Conservation (phyloP, 1,284 basidiomycete species). For the Cutaneotrichosporon sp. region DNA sequence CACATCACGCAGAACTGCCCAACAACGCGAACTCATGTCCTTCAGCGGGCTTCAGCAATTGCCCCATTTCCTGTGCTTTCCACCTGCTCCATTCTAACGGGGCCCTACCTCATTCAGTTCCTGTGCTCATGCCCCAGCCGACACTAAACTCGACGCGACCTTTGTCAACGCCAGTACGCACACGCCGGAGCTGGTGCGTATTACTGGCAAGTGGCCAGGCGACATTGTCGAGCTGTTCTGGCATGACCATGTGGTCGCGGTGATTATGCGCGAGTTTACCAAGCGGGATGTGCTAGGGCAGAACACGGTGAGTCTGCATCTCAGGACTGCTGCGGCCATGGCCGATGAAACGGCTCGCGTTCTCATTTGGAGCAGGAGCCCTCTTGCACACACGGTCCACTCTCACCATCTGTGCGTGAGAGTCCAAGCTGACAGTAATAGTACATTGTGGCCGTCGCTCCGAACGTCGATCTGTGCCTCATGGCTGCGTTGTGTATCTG, state of each 20-base stretch:
- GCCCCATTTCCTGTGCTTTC: too few species aligned
- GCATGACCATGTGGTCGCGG: background rate
- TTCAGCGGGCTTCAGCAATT: too few species aligned
- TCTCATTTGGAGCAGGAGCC: too few species aligned
- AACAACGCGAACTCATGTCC: too few species aligned
- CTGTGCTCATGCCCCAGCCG: slow-evolving; percentile 23
- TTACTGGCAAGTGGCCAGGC: slow-evolving; percentile 28
- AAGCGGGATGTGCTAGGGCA: background rate
- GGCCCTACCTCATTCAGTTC: background rate
- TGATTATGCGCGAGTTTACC: background rate
- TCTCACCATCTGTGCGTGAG: too few species aligned
- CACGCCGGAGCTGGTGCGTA: slow-evolving; percentile 23
- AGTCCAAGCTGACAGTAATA: slow-evolving; percentile 9
- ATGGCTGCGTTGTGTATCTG: slow-evolving; percentile 50
- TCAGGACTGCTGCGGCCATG: too few species aligned
- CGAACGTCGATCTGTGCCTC: slow-evolving; percentile 49
- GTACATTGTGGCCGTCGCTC: slow-evolving; percentile 48
- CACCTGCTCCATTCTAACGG: too few species aligned
- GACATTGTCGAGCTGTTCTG: slow-evolving; percentile 2
- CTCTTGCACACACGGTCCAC: too few species aligned
- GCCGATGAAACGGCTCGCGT: too few species aligned
- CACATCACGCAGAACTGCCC: too few species aligned
- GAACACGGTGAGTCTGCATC: slow-evolving; percentile 2
- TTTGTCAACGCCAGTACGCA: slow-evolving; percentile 36
- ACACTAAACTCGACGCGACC: slow-evolving; percentile 39